Percentiles rank a stretch among this genome's conserved stretches.
Evolutionary conservation across 83 land plant species (phyloP).

Genomic region (Diphasiastrum complanatum): DNA sequence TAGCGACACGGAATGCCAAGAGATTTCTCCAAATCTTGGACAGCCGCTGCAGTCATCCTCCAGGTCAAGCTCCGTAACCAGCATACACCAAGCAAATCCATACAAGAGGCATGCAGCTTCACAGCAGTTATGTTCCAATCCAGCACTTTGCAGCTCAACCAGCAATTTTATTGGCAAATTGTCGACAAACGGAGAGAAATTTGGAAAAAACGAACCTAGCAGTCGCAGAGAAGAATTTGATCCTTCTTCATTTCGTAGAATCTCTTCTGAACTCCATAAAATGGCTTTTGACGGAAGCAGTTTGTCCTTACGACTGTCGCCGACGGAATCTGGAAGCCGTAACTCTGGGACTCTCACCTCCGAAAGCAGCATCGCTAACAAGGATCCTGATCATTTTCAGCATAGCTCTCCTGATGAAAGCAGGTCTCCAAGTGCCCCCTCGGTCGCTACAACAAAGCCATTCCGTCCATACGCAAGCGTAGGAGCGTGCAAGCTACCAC

Average conservation of each 20-base stretch:
- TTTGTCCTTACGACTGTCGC: slow-evolving; percentile 22
- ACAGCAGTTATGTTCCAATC: not conserved
- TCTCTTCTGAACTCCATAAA: slow-evolving; percentile 8
- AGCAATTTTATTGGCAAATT: slow-evolving; percentile 15
- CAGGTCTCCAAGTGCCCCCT: slow-evolving; percentile 10
- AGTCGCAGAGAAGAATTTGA: slow-evolving; percentile 6
- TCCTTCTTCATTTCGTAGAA: slow-evolving; percentile 8
- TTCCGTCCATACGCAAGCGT: slow-evolving; percentile 29
- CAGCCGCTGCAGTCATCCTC: slow-evolving; percentile 21
- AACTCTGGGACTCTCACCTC: slow-evolving; percentile 29
- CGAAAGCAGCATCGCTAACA: slow-evolving; percentile 26
- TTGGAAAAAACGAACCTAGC: slow-evolving; percentile 9
- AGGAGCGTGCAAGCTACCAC: slow-evolving; percentile 32
- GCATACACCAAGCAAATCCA: slow-evolving; percentile 23
- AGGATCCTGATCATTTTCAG: slow-evolving; percentile 18
- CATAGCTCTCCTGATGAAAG: slow-evolving; percentile 14
- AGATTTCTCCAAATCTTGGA: not conserved
- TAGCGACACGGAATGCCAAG: slow-evolving; percentile 12
- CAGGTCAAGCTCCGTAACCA: slow-evolving; percentile 24
- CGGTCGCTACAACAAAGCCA: slow-evolving; percentile 16
- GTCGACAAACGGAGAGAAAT: slow-evolving; percentile 7
- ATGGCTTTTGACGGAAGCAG: slow-evolving; percentile 23
- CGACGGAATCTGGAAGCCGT: slow-evolving; percentile 22
- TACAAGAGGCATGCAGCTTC: slow-evolving; percentile 2
- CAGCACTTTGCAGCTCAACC: slow-evolving; percentile 5